Evolutionary conservation across 352 stramenopile genomes (phyloP).

Genomic region (Thraustochytrium striatum): DNA sequence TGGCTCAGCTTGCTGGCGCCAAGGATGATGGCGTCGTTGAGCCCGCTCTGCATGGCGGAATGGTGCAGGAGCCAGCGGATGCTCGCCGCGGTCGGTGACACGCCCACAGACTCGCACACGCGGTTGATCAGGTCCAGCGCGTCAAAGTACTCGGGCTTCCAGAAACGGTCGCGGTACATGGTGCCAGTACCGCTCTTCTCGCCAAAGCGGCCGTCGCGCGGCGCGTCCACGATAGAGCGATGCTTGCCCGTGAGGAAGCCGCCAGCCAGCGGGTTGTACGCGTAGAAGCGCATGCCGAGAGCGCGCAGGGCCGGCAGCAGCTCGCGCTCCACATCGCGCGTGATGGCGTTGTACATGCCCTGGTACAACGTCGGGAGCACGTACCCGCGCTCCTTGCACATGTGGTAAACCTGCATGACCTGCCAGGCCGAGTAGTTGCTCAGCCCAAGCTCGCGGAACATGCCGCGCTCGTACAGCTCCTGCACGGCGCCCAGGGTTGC

Average conservation of each 20-base stretch:
- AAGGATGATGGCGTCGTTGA: constrained; percentile 64
- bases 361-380: constrained; percentile 68
- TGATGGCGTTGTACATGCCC: constrained; percentile 73
- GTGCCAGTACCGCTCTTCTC: constrained; percentile 60
- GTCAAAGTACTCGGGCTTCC: constrained; percentile 65
- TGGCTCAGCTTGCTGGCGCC: constrained; percentile 66
- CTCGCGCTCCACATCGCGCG: constrained; percentile 64
- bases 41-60: constrained; percentile 57
- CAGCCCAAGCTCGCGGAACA: constrained; percentile 63
- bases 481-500: constrained; percentile 61
- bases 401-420: constrained; percentile 61
- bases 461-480: constrained; percentile 59
- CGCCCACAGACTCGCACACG: constrained; percentile 59
- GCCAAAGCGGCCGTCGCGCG: constrained; percentile 62
- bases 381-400: constrained; percentile 63
- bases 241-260: constrained; percentile 70
- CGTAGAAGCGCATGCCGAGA: constrained; percentile 65
- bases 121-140: constrained; percentile 61
- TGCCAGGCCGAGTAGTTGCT: constrained; percentile 68
- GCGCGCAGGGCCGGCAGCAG: constrained; percentile 62
- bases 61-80: constrained; percentile 69
- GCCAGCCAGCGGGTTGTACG: constrained; percentile 71
- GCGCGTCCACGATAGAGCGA: constrained; percentile 41
- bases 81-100: constrained; percentile 64
- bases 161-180: constrained; percentile 71